These are phyloP conservation scores for Batkoa obscura DNA, from an alignment of 371 early-diverging fungal genomes.

Conservation along the genomic window DNA sequence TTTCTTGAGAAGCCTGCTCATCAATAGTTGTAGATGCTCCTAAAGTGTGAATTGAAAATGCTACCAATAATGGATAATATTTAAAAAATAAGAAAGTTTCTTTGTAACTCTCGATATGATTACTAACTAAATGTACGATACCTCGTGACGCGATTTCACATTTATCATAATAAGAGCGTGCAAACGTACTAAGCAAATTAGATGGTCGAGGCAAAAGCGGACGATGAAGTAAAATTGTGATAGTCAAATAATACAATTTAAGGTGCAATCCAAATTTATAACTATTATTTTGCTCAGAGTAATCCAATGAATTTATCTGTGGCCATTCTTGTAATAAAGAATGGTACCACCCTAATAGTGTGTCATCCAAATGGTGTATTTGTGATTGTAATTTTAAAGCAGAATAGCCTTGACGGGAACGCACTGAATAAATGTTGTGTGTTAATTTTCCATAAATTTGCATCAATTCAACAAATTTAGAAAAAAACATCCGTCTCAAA, in stretches of 20 bases:
- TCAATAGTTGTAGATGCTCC: not conserved
- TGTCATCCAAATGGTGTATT: not conserved
- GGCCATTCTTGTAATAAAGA: not conserved
- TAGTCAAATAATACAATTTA: not conserved
- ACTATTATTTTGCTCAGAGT: not conserved
- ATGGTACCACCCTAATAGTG: not conserved
- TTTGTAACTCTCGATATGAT: not conserved
- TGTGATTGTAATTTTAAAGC: slow-evolving; percentile 1
- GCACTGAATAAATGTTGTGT: not conserved
- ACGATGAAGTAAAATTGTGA: not conserved
- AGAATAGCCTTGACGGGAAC: slow-evolving; percentile 4
- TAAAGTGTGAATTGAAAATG: not conserved
- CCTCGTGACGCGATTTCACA: not conserved
- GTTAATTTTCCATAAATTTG: slow-evolving; percentile 3
- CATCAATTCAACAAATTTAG: not conserved
- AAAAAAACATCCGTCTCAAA: not conserved
- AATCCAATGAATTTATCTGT: not conserved
- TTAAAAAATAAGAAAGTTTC: not conserved
- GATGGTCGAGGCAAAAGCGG: not conserved
- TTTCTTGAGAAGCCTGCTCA: not conserved
- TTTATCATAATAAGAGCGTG: not conserved
- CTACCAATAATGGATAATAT: not conserved
- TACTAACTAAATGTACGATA: not conserved
- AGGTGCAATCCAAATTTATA: not conserved
- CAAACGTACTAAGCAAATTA: not conserved